These are phyloP conservation scores for Cordyceps farinosa DNA, from an alignment of 2,329 filamentous ascomycete genomes.

Conservation along the genomic window DNA sequence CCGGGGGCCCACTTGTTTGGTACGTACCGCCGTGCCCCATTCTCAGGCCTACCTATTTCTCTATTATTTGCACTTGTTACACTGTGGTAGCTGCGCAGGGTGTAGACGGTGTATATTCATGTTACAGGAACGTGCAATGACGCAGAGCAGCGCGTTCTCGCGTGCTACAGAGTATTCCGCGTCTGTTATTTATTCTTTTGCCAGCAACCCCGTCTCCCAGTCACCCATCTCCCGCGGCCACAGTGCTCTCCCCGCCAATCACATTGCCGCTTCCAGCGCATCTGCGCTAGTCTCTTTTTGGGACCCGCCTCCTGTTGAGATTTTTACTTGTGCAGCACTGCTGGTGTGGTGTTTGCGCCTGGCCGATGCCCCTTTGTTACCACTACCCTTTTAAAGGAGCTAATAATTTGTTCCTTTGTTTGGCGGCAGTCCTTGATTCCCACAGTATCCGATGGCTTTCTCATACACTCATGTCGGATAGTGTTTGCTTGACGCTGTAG, in stretches of 20 bases:
- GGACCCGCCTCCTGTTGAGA: slow-evolving; percentile 1
- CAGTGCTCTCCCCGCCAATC: neutral
- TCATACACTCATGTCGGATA: too few species aligned
- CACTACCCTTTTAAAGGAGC: neutral
- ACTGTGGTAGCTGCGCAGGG: neutral
- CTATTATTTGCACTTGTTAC: neutral
- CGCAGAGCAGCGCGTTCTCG: neutral
- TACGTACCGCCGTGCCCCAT: slow-evolving; percentile 9
- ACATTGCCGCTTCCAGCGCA: slow-evolving; percentile 9
- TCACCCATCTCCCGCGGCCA: neutral
- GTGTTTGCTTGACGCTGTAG: neutral
- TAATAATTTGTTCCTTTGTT: neutral
- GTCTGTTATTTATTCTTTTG: too few species aligned
- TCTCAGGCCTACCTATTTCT: neutral
- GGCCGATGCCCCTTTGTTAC: slow-evolving; percentile 2
- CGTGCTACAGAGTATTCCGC: neutral
- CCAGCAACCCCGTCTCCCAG: too few species aligned
- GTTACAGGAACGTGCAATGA: too few species aligned
- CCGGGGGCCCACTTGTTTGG: slow-evolving; percentile 15
- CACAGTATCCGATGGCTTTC: too few species aligned
- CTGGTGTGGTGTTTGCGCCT: neutral
- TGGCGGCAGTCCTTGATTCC: neutral
- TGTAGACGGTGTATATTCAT: too few species aligned
- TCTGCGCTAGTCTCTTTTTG: slow-evolving; percentile 2
- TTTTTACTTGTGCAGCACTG: neutral